Conservation (phyloP, 768 basidiomycete genomes). For the Mycena kentingensis region DNA sequence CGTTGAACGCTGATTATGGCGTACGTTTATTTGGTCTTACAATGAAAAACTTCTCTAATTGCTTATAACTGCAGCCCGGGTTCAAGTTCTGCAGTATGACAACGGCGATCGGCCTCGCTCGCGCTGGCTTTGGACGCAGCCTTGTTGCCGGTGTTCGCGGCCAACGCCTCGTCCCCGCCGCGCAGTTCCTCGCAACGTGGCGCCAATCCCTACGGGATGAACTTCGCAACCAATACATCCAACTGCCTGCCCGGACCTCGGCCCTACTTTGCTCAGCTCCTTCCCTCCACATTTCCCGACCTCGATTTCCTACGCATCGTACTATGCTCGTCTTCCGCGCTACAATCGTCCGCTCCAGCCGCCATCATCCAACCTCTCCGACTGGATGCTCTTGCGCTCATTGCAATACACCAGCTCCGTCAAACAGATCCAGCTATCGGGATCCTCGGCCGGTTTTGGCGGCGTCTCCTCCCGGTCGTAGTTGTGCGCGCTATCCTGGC, state of each 20-base stretch:
- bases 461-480: conserved; percentile 4
- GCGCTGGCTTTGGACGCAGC: conserved; percentile 10
- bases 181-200: conserved; percentile 2
- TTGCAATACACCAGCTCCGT: conserved; percentile 7
- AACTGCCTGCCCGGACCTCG: conserved; percentile 29
- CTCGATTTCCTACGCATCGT: conserved; percentile 39
- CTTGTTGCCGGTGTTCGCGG: conserved; percentile 5
- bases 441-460: conserved; percentile 5
- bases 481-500: conserved; percentile 6
- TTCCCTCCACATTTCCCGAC: conserved; percentile 35
- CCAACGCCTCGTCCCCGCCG: neutral
- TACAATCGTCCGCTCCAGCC: neutral
- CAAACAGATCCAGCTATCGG: conserved; percentile 9
- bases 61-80: conserved; percentile 7
- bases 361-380: neutral
- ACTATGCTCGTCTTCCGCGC: conserved; percentile 33
- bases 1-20: conserved; percentile 45
- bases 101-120: neutral
- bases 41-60: neutral
- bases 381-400: conserved; percentile 8
- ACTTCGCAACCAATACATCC: conserved; percentile 7
- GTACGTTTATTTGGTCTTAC: conserved; percentile 26
- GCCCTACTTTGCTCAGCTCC: conserved; percentile 27
- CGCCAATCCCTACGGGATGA: conserved; percentile 3
- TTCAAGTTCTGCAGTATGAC: conserved; percentile 1